phyloP scores from a whole-genome alignment of 2,329 filamentous ascomycete species.

The Tolypocladium cylindrosporum region DNA sequence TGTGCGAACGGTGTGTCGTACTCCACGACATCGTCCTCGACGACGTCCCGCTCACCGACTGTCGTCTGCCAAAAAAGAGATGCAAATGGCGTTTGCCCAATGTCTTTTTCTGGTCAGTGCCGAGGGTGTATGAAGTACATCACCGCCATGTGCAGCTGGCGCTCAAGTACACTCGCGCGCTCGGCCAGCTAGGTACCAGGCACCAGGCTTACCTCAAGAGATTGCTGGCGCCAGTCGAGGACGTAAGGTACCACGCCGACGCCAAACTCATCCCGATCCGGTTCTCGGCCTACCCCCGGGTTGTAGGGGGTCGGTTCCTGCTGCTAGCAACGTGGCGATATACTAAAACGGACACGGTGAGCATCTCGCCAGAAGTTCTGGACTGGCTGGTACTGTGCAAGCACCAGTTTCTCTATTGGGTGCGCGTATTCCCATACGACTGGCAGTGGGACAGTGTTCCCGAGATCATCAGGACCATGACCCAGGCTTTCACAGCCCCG shows the following conservation, averaged over 20 bases:
- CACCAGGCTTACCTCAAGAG: conserved; percentile 1
- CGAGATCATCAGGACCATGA: not conserved
- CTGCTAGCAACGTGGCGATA: conserved; percentile 1
- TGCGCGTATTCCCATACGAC: no score
- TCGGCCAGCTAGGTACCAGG: not conserved
- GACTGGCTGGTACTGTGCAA: not conserved
- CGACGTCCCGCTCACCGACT: no score
- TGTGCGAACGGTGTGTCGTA: conserved; percentile 4
- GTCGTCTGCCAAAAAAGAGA: no score
- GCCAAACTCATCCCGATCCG: not conserved
- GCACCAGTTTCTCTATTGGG: not conserved
- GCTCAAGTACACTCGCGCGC: conserved; percentile 7
- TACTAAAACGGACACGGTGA: not conserved
- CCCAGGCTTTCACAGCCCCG: not conserved
- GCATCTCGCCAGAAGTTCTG: not conserved
- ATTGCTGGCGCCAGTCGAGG: not conserved
- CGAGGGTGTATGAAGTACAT: not conserved
- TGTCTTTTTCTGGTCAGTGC: no score
- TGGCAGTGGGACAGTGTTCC: no score
- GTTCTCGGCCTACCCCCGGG: conserved; percentile 1
- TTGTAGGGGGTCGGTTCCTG: conserved; percentile 5
- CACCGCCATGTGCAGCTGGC: conserved; percentile 6
- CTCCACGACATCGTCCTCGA: not conserved
- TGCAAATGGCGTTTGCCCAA: not conserved
- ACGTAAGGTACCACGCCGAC: rapidly evolving